Evolutionary conservation across 768 basidiomycete species (phyloP).

Genomic region (Baorangia bicolor): DNA sequence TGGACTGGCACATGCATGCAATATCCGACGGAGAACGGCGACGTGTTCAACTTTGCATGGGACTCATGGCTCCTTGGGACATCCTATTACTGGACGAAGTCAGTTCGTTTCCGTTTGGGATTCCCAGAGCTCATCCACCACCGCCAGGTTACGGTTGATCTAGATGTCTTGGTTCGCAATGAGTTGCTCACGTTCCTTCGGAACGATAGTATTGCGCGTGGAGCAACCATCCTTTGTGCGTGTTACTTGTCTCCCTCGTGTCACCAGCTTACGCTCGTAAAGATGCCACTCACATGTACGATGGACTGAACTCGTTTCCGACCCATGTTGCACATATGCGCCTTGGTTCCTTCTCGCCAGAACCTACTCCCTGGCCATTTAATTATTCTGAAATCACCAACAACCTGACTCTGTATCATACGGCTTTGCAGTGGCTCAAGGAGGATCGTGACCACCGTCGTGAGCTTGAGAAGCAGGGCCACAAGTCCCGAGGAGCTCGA

Average conservation of each 20-base stretch:
- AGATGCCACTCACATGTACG: constrained; percentile 98
- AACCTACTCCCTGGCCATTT: constrained; percentile 73
- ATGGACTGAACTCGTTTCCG: constrained; percentile 88
- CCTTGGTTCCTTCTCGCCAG: constrained; percentile 68
- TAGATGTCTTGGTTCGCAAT: constrained; percentile 93
- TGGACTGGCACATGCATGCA: constrained; percentile 94
- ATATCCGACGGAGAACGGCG: constrained; percentile 97
- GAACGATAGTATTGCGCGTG: constrained; percentile 72
- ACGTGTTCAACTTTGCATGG: constrained; percentile 91
- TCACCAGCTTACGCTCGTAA: constrained; percentile 6
- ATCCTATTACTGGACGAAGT: constrained; percentile 94
- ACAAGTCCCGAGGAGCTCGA: constrained; percentile 62
- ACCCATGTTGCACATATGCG: constrained; percentile 93
- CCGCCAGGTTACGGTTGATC: constrained; percentile 86
- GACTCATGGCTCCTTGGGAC: constrained; percentile 94
- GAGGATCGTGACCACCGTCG: constrained; percentile 73
- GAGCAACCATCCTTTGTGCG: constrained; percentile 86
- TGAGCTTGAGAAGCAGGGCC: constrained; percentile 54
- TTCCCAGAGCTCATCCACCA: not conserved
- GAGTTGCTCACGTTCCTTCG: constrained; percentile 88
- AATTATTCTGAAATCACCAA: constrained; percentile 26
- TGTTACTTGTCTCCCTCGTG: constrained; percentile 4
- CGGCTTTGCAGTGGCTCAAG: constrained; percentile 85
- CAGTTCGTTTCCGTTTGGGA: constrained; percentile 3
- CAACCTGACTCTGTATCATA: constrained; percentile 49